Percentiles rank a stretch among this genome's conserved stretches.
These are phyloP conservation scores for Papiliotrema laurentii DNA, from an alignment of 1,284 basidiomycete genomes.

Conservation along the genomic window DNA sequence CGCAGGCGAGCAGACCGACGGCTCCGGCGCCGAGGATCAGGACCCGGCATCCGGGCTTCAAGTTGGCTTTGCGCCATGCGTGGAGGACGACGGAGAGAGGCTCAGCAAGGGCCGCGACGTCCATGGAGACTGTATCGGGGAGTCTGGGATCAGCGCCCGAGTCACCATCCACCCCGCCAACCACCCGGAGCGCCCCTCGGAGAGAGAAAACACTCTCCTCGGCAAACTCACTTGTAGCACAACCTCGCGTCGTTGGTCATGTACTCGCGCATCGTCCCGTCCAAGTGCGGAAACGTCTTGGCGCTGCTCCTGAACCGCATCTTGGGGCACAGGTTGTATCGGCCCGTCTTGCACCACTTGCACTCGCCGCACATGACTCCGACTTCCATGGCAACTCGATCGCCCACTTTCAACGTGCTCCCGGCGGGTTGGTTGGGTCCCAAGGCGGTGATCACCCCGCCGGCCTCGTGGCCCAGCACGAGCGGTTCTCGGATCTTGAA, in stretches of 20 bases:
- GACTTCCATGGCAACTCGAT: slow-evolving; percentile 89
- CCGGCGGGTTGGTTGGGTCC: slow-evolving; percentile 24
- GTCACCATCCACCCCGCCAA: not conserved
- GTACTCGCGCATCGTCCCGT: slow-evolving; percentile 80
- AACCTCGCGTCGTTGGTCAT: slow-evolving; percentile 85
- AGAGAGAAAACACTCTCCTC: too few species aligned
- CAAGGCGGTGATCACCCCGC: slow-evolving; percentile 57
- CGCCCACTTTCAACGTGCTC: slow-evolving; percentile 63
- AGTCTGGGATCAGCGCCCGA: slow-evolving; percentile 53
- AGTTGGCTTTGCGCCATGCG: slow-evolving; percentile 65
- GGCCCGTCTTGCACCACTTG: slow-evolving; percentile 56
- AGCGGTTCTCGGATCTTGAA: slow-evolving; percentile 78
- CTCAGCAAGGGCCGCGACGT: slow-evolving; percentile 81
- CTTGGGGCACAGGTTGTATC: slow-evolving; percentile 86
- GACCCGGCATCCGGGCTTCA: slow-evolving; percentile 61
- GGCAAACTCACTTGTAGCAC: slow-evolving; percentile 69
- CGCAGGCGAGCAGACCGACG: slow-evolving; percentile 82
- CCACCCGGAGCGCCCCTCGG: too few species aligned
- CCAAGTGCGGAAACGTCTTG: slow-evolving; percentile 86
- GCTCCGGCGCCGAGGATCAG: slow-evolving; percentile 88
- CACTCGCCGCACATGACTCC: slow-evolving; percentile 76
- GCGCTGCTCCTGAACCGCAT: slow-evolving; percentile 86
- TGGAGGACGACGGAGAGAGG: slow-evolving; percentile 86
- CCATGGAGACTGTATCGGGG: slow-evolving; percentile 68
- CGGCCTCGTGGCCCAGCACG: slow-evolving; percentile 87